phyloP scores from a whole-genome alignment of 768 basidiomycete genomes.

The Mrakia gelida region DNA sequence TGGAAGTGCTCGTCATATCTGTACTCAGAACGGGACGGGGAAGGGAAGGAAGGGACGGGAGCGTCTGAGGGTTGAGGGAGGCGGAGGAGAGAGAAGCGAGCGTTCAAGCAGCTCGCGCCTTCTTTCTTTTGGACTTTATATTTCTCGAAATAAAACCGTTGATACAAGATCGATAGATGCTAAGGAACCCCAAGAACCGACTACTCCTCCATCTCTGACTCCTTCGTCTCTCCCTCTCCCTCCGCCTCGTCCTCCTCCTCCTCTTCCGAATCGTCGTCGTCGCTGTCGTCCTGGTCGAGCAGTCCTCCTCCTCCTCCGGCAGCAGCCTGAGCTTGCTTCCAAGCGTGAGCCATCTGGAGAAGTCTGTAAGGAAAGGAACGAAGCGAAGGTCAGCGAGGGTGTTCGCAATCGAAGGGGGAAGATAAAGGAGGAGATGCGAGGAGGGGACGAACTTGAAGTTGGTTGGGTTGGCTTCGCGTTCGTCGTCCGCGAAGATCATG shows the following conservation, averaged over 20 bases:
- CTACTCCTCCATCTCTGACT: slow-evolving; percentile 8
- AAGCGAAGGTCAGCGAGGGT: background rate
- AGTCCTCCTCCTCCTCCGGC: slow-evolving; percentile 9
- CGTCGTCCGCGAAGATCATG: slow-evolving; percentile 93
- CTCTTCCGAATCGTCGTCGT: slow-evolving; percentile 23
- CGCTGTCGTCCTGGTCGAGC: slow-evolving; percentile 26
- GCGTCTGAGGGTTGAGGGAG: background rate
- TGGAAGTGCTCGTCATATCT: background rate
- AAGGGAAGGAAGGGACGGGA: background rate
- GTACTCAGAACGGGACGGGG: background rate
- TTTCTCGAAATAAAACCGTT: background rate
- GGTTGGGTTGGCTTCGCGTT: slow-evolving; percentile 84
- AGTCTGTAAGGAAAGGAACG: slow-evolving; percentile 47
- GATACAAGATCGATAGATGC: background rate
- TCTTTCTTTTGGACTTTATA: background rate
- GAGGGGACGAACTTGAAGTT: slow-evolving; percentile 61
- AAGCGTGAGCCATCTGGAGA: slow-evolving; percentile 88
- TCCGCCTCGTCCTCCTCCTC: background rate
- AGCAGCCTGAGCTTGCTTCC: slow-evolving; percentile 48
- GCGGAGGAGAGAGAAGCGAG: background rate
- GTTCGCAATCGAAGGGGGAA: background rate
- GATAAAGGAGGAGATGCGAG: background rate
- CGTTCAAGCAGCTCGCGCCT: too few relatives aligned
- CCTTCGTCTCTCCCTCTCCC: slow-evolving; percentile 13
- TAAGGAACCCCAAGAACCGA: background rate